Evolutionary conservation across 1,284 basidiomycete genomes (phyloP), one percentile per base, ranked within the genome.

Genomic region (Leccinum idahoense): DNA sequence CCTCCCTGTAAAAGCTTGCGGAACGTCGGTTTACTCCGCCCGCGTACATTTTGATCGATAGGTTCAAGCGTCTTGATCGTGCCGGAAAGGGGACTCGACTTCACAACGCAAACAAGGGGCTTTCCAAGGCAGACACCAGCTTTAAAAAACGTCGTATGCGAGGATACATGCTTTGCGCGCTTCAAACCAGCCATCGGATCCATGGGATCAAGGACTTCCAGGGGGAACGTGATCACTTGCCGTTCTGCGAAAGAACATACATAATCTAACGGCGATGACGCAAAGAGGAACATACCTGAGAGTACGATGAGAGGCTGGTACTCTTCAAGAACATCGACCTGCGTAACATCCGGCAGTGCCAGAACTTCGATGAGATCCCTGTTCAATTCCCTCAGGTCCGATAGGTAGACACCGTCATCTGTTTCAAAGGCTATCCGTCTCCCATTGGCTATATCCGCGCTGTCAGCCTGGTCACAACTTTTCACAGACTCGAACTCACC

Each of bases 41-140:
- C 89, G 37, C 93, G 87, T 62, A 90, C 78, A 66, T 86, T 90
- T 77, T 94, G 92, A 72, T 98, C 96, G 67, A 98, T 94, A 1
- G 97, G 96, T 73, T 99, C 97, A 63, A 99, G 82, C 2, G 93
- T 91, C 83, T 98, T 99, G 83, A 99, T 98, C 37, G 96, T 99
- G 70, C 93, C 97, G 23, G 94, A 97, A 57, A 98, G 80, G 59
- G 94, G 92, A 65, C 89, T 93, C 5, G 94, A 93, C 78, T 99
- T 99, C 75, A 99, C 96, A 55, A 99, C 92, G 72, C 97, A 99
- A 35, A 99, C 94, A 6, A 99, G 84, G n/a, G 94, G 94, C 65
- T 92, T 87, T 14, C 93, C 94, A 26, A 99, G 82, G 75, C 96
- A 99, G 58, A 91, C 85, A 0, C 97, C 97, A 8, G 93, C 91